phyloP scores from a whole-genome alignment of 2,329 filamentous ascomycete genomes.

The Colletotrichum tabaci region DNA sequence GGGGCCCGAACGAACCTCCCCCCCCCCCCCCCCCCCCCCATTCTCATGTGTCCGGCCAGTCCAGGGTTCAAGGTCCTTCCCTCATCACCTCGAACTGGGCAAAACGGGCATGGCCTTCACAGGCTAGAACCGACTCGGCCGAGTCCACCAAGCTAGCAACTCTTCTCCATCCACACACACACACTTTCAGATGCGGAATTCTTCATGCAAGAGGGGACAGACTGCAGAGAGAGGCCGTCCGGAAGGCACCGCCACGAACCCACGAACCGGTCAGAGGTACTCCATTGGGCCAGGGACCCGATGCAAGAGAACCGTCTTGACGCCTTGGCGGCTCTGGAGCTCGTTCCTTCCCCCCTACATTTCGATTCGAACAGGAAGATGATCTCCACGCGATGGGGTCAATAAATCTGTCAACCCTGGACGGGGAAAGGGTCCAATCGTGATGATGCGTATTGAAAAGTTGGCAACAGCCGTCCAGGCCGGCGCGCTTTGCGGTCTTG shows the following conservation, averaged over 20 bases:
- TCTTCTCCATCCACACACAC: not conserved
- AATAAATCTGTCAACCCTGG: constrained; percentile 4
- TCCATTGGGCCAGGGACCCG: constrained; percentile 33
- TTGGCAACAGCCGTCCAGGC: not conserved
- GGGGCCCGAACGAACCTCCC: too few relatives aligned
- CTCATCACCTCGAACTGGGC: not conserved
- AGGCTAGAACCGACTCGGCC: constrained; percentile 3
- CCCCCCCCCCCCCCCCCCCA: not conserved
- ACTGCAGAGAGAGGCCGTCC: not conserved
- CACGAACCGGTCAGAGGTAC: constrained; percentile 24
- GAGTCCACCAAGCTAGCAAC: not conserved
- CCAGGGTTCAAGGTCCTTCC: not conserved
- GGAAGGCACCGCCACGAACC: constrained; percentile 18
- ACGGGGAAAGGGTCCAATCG: constrained; percentile 13
- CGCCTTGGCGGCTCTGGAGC: constrained; percentile 23
- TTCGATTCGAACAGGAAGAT: not conserved
- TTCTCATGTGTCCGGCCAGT: not conserved
- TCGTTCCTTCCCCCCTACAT: constrained; percentile 1
- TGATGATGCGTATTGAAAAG: constrained; percentile 19
- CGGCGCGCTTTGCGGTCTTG: not conserved
- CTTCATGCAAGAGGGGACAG: not conserved
- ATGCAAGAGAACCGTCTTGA: constrained; percentile 30
- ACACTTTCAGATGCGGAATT: constrained; percentile 5
- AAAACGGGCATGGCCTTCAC: too few relatives aligned
- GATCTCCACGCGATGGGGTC: constrained; percentile 30